Base-by-base conservation (phyloP, 2,329 filamentous ascomycete genomes). In the Chaetothyriales sp. region DNA sequence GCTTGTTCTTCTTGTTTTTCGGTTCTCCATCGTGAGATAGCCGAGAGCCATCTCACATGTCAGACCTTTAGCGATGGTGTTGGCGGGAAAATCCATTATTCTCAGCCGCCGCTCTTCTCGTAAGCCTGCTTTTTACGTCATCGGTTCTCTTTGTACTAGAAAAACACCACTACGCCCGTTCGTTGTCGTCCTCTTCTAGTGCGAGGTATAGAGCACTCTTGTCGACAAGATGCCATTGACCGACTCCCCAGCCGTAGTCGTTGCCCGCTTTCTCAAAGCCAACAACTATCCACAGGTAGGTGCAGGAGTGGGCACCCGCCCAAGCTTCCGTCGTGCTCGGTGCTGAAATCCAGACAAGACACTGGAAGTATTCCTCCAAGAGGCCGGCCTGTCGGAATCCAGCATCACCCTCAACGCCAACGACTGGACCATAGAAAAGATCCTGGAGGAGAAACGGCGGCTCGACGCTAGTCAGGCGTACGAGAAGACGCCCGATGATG, bases 401-500 rank as follows among this genome's bases (percentile, higher is more conserved):
- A 72, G 69, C 46, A 79, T 75, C 0, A 62, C 59, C 18, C 53
- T 57, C 7, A 61, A 64, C 2, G 62, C 65, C 3, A 57, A 68
- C 28, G 68, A 72, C 50, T 67, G 79, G 62, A 80, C 78, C 2
- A 72, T 82, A 49, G 78, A 82, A 59, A 68, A 73, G 45, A 67
- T 82, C n/a, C 67, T 82, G 6, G 71, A 79, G 47, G 78, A 82
- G 64, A 82, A 82, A 66, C 73, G 70, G 59, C 67, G 67, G 0
- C 82, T 77, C 57, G 79, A 82, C 59, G 62, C 77, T 10, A 77
- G 69, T 51, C 62, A 75, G 22, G 69, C 67, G 2, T 80, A 80
- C 55, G 78, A 82, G 60, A 78, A 76, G 60, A 74, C 71, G 5
- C 65, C 71, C n/a, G 69, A 73, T 51, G 65, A 15, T 51, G 61